Evolutionary conservation across 2,329 filamentous ascomycete genomes (phyloP), one percentile per base, ranked within the genome.

Genomic region (Tolypocladium tropicale): DNA sequence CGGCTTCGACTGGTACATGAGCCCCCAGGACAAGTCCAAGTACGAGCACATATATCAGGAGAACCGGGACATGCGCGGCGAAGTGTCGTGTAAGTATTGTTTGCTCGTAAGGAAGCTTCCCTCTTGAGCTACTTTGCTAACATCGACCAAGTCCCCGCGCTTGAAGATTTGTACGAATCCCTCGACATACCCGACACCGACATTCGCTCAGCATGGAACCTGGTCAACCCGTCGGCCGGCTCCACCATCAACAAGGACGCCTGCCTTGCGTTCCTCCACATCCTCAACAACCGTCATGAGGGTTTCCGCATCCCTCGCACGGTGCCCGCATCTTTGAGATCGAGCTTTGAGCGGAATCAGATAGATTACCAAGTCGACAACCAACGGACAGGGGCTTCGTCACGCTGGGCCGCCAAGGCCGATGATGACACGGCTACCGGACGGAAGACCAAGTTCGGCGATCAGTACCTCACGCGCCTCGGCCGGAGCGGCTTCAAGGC

Each of bases 1-100:
- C 72, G 93, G 93, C 14, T 99, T 99, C 72, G 94, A 99, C 71
- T 99, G 94, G 94, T 99, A 99, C 76, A 99, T 99, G 90, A 91
- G 85, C 58, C 94, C 94, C 0, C 74, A 78, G 33, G 92, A 99
- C 74, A 95, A 95, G 74, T 70, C 83, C 61, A 97, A 96, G 73
- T 99, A 99, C 75, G 91, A 96, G 73, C 90, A 93, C 65, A 99
- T 99, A 73, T 99, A 97, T 74, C 88, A 88, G 61, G 91, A 95
- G 65, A 95, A 91, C 74, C 84, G 91, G 59, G 89, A 95, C 71
- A 83, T 86, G 70, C 86, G 92, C 53, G 94, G 94, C 61, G 90
- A 95, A 67, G 81, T 92, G 64, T 78, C 85, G 57, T 92, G 88
- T 90, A 69, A 66, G 86, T 74, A 39, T 53, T 36, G 23, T 43